A percentile compares a stretch with the other conserved stretches of the same genome.
Conservation (phyloP, 1,139 yeast genomes). For the Geotrichum candidum region DNA sequence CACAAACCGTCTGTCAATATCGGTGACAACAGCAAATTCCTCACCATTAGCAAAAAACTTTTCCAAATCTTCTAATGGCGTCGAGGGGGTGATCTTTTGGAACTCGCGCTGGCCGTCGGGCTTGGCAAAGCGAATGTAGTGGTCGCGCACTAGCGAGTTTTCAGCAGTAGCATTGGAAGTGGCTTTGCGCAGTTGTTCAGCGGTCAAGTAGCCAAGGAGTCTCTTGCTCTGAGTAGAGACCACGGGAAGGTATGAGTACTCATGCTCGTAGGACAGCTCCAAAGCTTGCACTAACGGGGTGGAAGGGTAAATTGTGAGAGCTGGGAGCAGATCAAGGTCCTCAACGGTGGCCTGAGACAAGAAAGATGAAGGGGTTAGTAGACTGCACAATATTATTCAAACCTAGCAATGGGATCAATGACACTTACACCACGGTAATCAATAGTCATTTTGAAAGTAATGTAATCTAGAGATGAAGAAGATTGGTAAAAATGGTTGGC, state of each 20-base stretch:
- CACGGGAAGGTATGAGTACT: slow-evolving; percentile 54
- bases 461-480: not conserved
- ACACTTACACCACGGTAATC: slow-evolving; percentile 29
- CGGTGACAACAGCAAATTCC: slow-evolving; percentile 56
- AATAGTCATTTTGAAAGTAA: slow-evolving; percentile 9
- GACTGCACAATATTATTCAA: not conserved
- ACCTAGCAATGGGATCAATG: not conserved
- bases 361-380: not conserved
- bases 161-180: slow-evolving; percentile 40
- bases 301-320: slow-evolving; percentile 50
- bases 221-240: slow-evolving; percentile 47
- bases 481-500: not conserved
- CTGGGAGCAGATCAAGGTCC: slow-evolving; percentile 58
- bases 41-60: slow-evolving; percentile 47
- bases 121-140: slow-evolving; percentile 30
- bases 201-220: slow-evolving; percentile 52
- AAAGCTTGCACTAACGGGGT: slow-evolving; percentile 46
- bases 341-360: slow-evolving; percentile 47
- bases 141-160: slow-evolving; percentile 24
- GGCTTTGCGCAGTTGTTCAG: slow-evolving; percentile 41
- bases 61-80: slow-evolving; percentile 54
- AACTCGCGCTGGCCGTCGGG: slow-evolving; percentile 25
- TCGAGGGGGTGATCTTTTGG: slow-evolving; percentile 48
- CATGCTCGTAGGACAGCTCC: slow-evolving; percentile 48
- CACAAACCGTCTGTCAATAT: slow-evolving; percentile 49